phyloP scores from a whole-genome alignment of 1,139 yeast species.

The Lodderomyces beijingensis region DNA sequence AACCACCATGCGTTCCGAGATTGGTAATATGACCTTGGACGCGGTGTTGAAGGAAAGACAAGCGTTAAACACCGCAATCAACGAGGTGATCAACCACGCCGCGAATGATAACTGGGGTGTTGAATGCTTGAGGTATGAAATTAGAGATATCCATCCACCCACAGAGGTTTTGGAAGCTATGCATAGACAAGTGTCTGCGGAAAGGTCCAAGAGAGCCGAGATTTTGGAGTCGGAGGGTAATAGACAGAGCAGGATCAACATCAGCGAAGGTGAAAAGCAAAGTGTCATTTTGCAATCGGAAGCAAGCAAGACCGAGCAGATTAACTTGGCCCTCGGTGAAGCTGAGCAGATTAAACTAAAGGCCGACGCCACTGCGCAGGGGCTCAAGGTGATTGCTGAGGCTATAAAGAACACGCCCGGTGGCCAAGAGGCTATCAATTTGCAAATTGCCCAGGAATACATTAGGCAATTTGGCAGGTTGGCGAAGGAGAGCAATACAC shows the following conservation, averaged over 20 bases:
- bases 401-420: slow-evolving; percentile 68
- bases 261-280: slow-evolving; percentile 77
- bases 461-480: slow-evolving; percentile 77
- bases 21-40: slow-evolving; percentile 77
- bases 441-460: slow-evolving; percentile 81
- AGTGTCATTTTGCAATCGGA: slow-evolving; percentile 68
- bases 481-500: slow-evolving; percentile 78
- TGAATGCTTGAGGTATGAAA: slow-evolving; percentile 77
- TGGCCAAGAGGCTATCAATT: slow-evolving; percentile 69
- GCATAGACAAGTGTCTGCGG: slow-evolving; percentile 89
- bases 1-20: slow-evolving; percentile 87
- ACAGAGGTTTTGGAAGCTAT: slow-evolving; percentile 81
- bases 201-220: slow-evolving; percentile 81
- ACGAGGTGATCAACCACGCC: slow-evolving; percentile 78
- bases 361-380: slow-evolving; percentile 76
- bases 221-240: slow-evolving; percentile 84
- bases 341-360: slow-evolving; percentile 62
- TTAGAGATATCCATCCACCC: slow-evolving; percentile 87
- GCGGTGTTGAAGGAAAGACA: slow-evolving; percentile 76
- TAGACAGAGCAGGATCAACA: slow-evolving; percentile 71
- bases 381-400: slow-evolving; percentile 58
- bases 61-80: slow-evolving; percentile 65
- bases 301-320: slow-evolving; percentile 57
- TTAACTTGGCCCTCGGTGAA: slow-evolving; percentile 67
- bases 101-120: slow-evolving; percentile 82